A percentile compares a stretch with the other conserved stretches of the same genome.
phyloP scores from a whole-genome alignment of 2,329 filamentous ascomycete species.

The Escovopsis sp. region DNA sequence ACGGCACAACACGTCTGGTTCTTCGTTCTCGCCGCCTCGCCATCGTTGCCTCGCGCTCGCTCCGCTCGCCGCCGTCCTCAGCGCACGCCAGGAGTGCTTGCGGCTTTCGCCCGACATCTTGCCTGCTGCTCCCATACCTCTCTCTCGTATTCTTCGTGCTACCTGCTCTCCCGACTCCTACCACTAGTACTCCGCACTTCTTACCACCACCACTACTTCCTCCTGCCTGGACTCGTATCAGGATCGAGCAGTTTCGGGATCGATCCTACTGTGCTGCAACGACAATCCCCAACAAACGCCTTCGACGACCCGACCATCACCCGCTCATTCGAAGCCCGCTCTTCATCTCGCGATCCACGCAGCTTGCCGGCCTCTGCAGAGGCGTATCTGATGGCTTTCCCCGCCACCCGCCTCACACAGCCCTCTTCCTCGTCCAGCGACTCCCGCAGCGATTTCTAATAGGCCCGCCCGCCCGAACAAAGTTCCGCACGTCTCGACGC shows the following conservation, averaged over 20 bases:
- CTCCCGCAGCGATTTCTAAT: neutral
- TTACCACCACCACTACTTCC: too few species aligned
- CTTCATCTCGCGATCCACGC: neutral
- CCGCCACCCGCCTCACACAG: neutral
- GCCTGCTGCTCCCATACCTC: too few species aligned
- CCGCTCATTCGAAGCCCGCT: too few species aligned
- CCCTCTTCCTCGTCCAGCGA: neutral
- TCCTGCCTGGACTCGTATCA: too few species aligned
- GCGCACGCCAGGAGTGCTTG: neutral
- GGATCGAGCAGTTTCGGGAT: neutral
- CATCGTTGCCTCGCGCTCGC: slow-evolving; percentile 2
- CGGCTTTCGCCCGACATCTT: too few species aligned
- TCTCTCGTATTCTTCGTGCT: too few species aligned
- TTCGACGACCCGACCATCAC: neutral
- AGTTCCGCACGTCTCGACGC: neutral
- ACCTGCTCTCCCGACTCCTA: too few species aligned
- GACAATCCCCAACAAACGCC: neutral
- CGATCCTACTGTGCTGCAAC: neutral
- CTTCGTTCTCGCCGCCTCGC: slow-evolving; percentile 10
- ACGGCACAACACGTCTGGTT: slow-evolving; percentile 6
- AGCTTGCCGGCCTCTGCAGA: neutral
- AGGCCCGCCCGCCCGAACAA: neutral
- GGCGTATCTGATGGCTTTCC: slow-evolving; percentile 1
- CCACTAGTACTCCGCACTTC: too few species aligned
- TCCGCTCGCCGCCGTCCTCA: neutral